Conservation (phyloP, 768 basidiomycete species). For the Auricularia heimuer region DNA sequence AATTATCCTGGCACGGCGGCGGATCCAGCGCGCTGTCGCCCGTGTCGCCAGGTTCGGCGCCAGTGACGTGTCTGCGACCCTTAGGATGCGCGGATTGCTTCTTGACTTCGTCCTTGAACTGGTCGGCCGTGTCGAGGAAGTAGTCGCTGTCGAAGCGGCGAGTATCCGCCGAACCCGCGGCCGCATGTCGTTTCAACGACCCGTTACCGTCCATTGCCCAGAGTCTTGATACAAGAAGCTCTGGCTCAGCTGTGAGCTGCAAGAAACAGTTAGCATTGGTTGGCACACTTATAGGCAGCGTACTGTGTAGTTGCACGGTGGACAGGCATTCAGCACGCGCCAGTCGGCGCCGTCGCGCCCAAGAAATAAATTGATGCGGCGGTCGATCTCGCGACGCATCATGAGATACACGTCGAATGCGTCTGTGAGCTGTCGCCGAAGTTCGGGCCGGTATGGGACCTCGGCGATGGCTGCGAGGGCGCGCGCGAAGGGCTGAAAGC, state of each 20-base stretch:
- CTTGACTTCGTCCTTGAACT: neutral
- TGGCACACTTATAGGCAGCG: neutral
- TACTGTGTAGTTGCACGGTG: neutral
- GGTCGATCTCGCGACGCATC: neutral
- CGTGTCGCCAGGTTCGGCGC: neutral
- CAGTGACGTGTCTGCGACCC: neutral
- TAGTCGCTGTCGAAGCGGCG: neutral
- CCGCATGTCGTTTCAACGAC: neutral
- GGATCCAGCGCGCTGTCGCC: neutral
- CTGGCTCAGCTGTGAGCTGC: neutral
- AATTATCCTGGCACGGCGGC: neutral
- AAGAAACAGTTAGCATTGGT: neutral
- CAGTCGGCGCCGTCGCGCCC: conserved; percentile 1
- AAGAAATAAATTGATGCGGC: neutral
- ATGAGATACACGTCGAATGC: conserved; percentile 1
- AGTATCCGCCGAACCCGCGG: neutral
- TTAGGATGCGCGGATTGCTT: neutral
- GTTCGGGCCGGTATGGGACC: neutral
- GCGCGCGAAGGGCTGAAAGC: neutral
- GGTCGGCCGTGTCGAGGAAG: neutral
- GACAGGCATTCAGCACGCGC: neutral
- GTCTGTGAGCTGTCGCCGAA: neutral
- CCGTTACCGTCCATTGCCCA: neutral
- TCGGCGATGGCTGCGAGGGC: neutral
- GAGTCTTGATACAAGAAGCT: neutral